Percentiles rank a stretch among this genome's conserved stretches.
phyloP scores from a whole-genome alignment of 352 stramenopile genomes.

The Phytophthora hibernalis region DNA sequence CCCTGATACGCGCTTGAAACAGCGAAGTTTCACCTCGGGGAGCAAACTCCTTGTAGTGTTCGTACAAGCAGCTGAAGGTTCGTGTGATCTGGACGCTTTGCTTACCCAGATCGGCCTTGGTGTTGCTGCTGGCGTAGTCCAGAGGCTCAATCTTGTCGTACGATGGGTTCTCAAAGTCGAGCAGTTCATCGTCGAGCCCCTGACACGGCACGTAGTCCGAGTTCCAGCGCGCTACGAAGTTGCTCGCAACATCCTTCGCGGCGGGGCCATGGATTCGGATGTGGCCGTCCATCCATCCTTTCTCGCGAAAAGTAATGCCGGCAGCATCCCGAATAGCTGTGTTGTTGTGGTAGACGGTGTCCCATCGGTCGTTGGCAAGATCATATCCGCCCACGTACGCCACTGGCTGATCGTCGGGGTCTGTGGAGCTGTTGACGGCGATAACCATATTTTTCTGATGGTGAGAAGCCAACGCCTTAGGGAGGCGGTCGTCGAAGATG shows the following conservation, averaged over 20 bases:
- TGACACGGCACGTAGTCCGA: constrained; percentile 33
- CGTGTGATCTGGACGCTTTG: constrained; percentile 48
- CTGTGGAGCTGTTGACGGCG: constrained; percentile 4
- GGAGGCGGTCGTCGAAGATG: constrained; percentile 61
- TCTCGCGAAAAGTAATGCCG: constrained; percentile 41
- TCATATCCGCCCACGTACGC: constrained; percentile 63
- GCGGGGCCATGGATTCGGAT: constrained; percentile 53
- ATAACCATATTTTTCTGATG: constrained; percentile 62
- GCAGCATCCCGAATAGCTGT: constrained; percentile 37
- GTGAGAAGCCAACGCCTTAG: constrained; percentile 39
- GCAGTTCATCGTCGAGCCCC: constrained; percentile 37
- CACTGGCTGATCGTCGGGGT: constrained; percentile 22
- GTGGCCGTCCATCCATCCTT: constrained; percentile 65
- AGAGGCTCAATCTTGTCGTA: constrained; percentile 17
- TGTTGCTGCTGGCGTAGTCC: constrained; percentile 12
- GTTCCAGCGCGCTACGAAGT: constrained; percentile 65
- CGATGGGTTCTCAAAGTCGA: constrained; percentile 56
- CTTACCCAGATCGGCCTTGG: constrained; percentile 6
- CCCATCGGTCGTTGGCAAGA: constrained; percentile 59
- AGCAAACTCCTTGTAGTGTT: constrained; percentile 55
- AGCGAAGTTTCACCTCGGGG: constrained; percentile 51
- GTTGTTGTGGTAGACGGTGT: constrained; percentile 59
- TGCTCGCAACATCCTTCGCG: constrained; percentile 50
- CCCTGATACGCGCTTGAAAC: constrained; percentile 47
- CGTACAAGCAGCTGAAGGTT: constrained; percentile 63